phyloP scores from a whole-genome alignment of 2,329 filamentous ascomycete species.

The Colletotrichum neosansevieriae region DNA sequence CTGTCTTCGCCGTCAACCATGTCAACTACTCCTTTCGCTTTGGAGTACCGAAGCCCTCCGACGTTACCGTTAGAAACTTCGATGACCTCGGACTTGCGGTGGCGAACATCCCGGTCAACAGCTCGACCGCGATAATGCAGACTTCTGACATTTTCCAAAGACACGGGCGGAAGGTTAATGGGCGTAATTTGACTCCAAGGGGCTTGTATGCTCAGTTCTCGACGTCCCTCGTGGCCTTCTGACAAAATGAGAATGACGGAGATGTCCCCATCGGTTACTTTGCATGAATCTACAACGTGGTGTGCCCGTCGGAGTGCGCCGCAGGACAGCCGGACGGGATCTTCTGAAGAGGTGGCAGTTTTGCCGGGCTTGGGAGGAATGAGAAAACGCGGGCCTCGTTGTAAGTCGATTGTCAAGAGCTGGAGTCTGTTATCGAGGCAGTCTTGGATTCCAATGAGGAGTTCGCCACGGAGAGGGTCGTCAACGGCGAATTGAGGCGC shows the following conservation, averaged over 20 bases:
- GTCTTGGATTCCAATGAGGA: slow-evolving; percentile 79
- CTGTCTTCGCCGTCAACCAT: slow-evolving; percentile 71
- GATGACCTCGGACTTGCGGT: slow-evolving; percentile 59
- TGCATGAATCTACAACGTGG: slow-evolving; percentile 79
- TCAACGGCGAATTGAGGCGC: slow-evolving; percentile 69
- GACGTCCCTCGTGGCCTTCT: slow-evolving; percentile 71
- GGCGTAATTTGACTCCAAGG: slow-evolving; percentile 80
- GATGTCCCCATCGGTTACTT: slow-evolving; percentile 74
- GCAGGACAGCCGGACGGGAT: slow-evolving; percentile 57
- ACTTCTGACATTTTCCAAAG: slow-evolving; percentile 69
- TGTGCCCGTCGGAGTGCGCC: slow-evolving; percentile 70
- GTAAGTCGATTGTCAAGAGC: slow-evolving; percentile 71
- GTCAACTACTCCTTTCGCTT: slow-evolving; percentile 72
- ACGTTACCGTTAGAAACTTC: slow-evolving; percentile 62
- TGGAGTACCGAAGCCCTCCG: slow-evolving; percentile 68
- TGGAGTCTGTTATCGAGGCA: slow-evolving; percentile 75
- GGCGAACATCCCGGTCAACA: slow-evolving; percentile 64
- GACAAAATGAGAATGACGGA: slow-evolving; percentile 79
- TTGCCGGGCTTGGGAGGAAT: slow-evolving; percentile 42
- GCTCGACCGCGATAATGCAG: slow-evolving; percentile 67
- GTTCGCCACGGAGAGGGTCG: slow-evolving; percentile 64
- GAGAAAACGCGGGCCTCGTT: slow-evolving; percentile 35
- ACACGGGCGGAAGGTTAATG: slow-evolving; percentile 71
- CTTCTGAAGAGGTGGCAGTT: slow-evolving; percentile 43
- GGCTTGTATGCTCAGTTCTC: slow-evolving; percentile 78